Evolutionary conservation across 2,329 filamentous ascomycete genomes (phyloP), one percentile per base, ranked within the genome.

Genomic region (Endothia cerciana): DNA sequence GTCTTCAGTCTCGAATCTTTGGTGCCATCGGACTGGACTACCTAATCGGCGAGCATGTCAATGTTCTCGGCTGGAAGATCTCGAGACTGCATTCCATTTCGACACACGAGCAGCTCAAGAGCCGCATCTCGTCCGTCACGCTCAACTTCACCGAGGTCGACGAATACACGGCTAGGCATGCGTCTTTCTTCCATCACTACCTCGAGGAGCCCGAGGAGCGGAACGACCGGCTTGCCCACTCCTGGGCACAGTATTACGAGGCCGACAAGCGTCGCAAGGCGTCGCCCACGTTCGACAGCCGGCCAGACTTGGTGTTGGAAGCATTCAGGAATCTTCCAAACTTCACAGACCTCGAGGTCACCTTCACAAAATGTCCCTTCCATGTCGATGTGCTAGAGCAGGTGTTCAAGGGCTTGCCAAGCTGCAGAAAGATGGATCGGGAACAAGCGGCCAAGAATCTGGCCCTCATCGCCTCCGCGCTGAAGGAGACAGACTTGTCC

Each of bases 131-230:
- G 36, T 76, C 78, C 25, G 72, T 83, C 67, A 80, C 77, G 65
- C 77, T 84, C 71, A 82, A 82, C 71, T 77, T 84, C 62, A 75
- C 79, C 64, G 77, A 79, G 58, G 69, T 82, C 53, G 75, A 80
- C 68, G 77, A 77, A 64, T 79, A 80, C 63, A 76, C 77, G 67
- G 78, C 77, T 65, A 75, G 77, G 64, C 74, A 78, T 65, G 70
- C 72, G 25, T 73, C 73, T 8, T 75, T 72, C 69, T 73, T 75
- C 64, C 74, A 79, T 65, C 77, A 79, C 64, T 80, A 76, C 71
- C 70, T 77, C 28, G 71, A 75, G 63, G 74, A 77, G 60, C 76
- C 76, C 43, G 77, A 79, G 66, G 74, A 78, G 60, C 76, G 75
- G 57, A 72, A 73, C 61, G 73, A 73, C 62, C 66, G 75, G 55